Conservation (phyloP, 73 alveolate species). For the Paramecium caudatum region DNA sequence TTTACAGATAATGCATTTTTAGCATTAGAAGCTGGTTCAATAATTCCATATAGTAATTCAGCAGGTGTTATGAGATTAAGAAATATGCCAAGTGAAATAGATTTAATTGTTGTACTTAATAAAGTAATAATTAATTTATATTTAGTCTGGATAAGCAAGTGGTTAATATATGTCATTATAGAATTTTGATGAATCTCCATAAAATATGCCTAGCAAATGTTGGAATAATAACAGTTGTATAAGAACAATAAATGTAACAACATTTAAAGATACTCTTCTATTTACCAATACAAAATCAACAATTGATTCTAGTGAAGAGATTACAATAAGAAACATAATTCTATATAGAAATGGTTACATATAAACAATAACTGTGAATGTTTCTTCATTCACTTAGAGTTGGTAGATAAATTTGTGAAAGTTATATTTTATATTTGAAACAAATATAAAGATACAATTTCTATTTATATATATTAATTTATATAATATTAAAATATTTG, state of each 20-base stretch:
- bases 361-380: neutral
- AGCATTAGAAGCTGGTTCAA: slow-evolving; percentile 47
- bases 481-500: too few relatives aligned
- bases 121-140: neutral
- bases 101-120: slow-evolving; percentile 42
- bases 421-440: too few relatives aligned
- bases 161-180: neutral
- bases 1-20: slow-evolving; percentile 51
- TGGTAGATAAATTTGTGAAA: slow-evolving; percentile 68
- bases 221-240: slow-evolving; percentile 31
- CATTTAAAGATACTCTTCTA: neutral
- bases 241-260: neutral
- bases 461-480: too few relatives aligned
- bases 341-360: neutral
- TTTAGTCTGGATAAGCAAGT: slow-evolving; percentile 22
- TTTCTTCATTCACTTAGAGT: slow-evolving; percentile 38
- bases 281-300: neutral
- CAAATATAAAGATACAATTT: too few relatives aligned
- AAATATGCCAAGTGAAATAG: slow-evolving; percentile 10
- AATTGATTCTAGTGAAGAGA: slow-evolving; percentile 46
- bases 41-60: slow-evolving; percentile 2
- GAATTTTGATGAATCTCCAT: neutral
- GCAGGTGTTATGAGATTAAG: slow-evolving; percentile 47
- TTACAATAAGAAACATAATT: slow-evolving; percentile 9
- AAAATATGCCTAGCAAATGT: neutral